Base-by-base conservation (phyloP, 768 basidiomycete genomes). In the Pulveroboletus sp. region DNA sequence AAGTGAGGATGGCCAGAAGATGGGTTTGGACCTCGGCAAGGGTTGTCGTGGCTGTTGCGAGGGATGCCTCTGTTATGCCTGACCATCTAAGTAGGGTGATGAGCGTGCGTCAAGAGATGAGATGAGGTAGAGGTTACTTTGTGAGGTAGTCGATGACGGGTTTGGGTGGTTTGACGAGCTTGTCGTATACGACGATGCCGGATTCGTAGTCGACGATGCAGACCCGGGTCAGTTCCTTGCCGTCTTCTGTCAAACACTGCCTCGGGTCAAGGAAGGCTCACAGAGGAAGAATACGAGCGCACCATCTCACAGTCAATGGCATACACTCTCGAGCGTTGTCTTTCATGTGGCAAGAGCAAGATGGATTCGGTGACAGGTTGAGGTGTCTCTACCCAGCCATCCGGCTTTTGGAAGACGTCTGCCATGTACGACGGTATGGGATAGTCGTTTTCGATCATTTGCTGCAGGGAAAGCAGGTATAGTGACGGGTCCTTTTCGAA, bases 261-360 rank as follows among this genome's bases (percentile, higher is more conserved):
- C 7, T 21, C 2, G 37, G 15, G 17, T 31, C 60, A 26, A 56
- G 60, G 38, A 8, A 33, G 35, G 14, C 0, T 4, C 9, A 6
- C 1, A 10, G 43, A 4, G 15, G 1, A 38, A 5, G 8, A 1
- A 35, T n/a, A 15, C 9, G 61, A 31, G 11, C 80, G 46, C 52
- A 91, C 94, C 95, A 97, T 97, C 67, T 97, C 95, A 67, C 95
- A 98, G 74, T 99, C 95, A 41, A 99, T 79, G 0, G 91, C 90
- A 48, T 89, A 84, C 24, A 95, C 78, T 51, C 72, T 75, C 5
- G 77, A 73, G 39, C 64, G 64, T n/a, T 59, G 61, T 28, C 61
- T 68, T 17, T 69, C 38, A 43, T 63, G 45, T 48, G 62, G 63
- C 3, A 68, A 60, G 15, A 69, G 55, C n/a, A 71, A 40, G 31